Evolutionary conservation across 2,329 filamentous ascomycete species (phyloP).

Genomic region (Paecilomyces formosus): DNA sequence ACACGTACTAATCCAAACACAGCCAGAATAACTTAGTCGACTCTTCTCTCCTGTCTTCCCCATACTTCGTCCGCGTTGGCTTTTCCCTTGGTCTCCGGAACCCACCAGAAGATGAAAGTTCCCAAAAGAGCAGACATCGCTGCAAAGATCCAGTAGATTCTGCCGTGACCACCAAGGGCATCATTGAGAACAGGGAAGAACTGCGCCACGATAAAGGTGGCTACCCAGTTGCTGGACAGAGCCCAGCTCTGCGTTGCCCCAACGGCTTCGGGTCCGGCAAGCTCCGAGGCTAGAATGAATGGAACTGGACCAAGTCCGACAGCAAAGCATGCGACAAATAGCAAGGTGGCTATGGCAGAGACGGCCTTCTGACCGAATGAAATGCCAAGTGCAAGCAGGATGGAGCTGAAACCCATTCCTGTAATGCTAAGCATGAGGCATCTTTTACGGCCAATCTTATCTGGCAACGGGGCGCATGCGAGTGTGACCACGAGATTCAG

Average conservation of each 20-base stretch:
- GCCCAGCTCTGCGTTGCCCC: constrained; percentile 87
- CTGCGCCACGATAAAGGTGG: constrained; percentile 87
- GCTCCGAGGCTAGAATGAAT: constrained; percentile 86
- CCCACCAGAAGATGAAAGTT: constrained; percentile 62
- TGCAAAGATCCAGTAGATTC: constrained; percentile 89
- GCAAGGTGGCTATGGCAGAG: constrained; percentile 71
- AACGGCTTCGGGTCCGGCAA: constrained; percentile 84
- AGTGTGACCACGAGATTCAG: constrained; percentile 81
- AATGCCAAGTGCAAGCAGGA: constrained; percentile 75
- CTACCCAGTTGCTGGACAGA: constrained; percentile 77
- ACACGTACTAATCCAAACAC: background rate
- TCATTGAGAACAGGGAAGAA: constrained; percentile 87
- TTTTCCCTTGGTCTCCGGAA: constrained; percentile 87
- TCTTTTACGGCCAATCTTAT: constrained; percentile 78
- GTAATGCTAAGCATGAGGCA: constrained; percentile 75
- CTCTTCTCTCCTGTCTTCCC: constrained; percentile 49
- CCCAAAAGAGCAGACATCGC: constrained; percentile 62
- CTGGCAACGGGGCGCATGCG: constrained; percentile 73
- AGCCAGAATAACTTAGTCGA: constrained; percentile 17
- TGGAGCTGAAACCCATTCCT: constrained; percentile 74
- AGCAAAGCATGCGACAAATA: constrained; percentile 85
- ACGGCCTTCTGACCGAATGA: constrained; percentile 63
- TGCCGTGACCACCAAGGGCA: constrained; percentile 67
- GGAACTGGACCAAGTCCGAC: constrained; percentile 88
- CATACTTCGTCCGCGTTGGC: constrained; percentile 83